Conservation (phyloP, 768 basidiomycete genomes). For the Amanita subjunquillea region DNA sequence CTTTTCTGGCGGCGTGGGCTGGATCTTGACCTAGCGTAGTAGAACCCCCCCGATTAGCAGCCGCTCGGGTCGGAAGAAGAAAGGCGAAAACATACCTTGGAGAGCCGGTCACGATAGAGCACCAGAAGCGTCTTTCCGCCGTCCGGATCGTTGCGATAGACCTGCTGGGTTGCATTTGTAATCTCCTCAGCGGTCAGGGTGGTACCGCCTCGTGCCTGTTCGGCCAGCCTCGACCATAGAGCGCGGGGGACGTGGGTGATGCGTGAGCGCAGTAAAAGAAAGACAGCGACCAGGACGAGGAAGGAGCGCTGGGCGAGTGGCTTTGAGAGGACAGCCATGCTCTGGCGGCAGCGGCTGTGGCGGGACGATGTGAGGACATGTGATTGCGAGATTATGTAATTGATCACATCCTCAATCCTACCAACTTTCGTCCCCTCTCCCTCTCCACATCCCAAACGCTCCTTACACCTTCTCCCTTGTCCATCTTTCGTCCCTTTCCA, state of each 20-base stretch:
- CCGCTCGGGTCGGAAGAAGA: background rate
- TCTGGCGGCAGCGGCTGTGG: background rate
- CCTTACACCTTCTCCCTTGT: slow-evolving; percentile 67
- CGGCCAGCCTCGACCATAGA: slow-evolving; percentile 15
- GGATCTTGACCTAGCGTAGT: slow-evolving; percentile 26
- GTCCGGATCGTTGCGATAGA: slow-evolving; percentile 50
- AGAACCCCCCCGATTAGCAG: background rate
- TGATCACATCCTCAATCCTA: slow-evolving; percentile 47
- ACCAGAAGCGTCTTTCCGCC: slow-evolving; percentile 59
- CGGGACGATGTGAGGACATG: background rate
- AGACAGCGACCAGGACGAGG: slow-evolving; percentile 30
- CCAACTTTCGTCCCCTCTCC: slow-evolving; percentile 70
- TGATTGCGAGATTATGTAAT: background rate
- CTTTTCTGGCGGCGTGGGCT: slow-evolving; percentile 37
- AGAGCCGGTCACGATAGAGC: slow-evolving; percentile 51
- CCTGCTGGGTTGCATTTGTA: slow-evolving; percentile 39
- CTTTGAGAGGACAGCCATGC: slow-evolving; percentile 17
- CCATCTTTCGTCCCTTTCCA: slow-evolving; percentile 55
- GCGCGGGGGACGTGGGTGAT: background rate
- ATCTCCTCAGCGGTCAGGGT: slow-evolving; percentile 29
- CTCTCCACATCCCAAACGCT: slow-evolving; percentile 66
- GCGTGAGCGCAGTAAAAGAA: slow-evolving; percentile 42
- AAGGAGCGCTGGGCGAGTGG: slow-evolving; percentile 18
- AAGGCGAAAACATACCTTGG: slow-evolving; percentile 32
- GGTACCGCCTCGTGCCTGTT: slow-evolving; percentile 16